Evolutionary conservation across 352 stramenopile species (phyloP).

Genomic region (Paralagenidium karlingii): DNA sequence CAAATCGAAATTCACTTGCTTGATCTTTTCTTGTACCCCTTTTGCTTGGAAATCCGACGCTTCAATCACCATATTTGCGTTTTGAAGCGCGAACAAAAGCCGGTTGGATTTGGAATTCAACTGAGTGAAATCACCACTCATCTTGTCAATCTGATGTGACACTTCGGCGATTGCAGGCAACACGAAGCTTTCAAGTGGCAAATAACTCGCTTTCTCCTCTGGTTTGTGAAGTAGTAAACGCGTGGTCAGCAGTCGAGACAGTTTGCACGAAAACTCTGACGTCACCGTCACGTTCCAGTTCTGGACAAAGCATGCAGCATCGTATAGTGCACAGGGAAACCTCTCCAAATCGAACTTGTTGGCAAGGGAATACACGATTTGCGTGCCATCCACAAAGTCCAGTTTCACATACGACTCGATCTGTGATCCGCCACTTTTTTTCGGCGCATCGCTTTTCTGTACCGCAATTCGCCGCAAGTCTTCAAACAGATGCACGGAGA

Average conservation of each 20-base stretch:
- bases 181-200: slow-evolving; percentile 57
- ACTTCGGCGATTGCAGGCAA: slow-evolving; percentile 30
- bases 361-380: slow-evolving; percentile 43
- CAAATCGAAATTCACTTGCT: slow-evolving; percentile 38
- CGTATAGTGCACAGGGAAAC: slow-evolving; percentile 55
- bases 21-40: slow-evolving; percentile 22
- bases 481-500: too few species aligned
- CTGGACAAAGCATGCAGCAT: slow-evolving; percentile 46
- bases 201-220: slow-evolving; percentile 29
- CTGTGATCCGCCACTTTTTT: too few species aligned
- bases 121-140: slow-evolving; percentile 23
- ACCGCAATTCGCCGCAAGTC: too few species aligned
- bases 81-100: slow-evolving; percentile 57
- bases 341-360: slow-evolving; percentile 34
- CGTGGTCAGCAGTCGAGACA: slow-evolving; percentile 48
- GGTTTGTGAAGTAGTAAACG: slow-evolving; percentile 32
- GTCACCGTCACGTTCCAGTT: slow-evolving; percentile 49
- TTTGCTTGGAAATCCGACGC: slow-evolving; percentile 41
- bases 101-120: slow-evolving; percentile 35
- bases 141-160: slow-evolving; percentile 47
- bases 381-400: slow-evolving; percentile 45
- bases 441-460: too few species aligned
- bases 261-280: slow-evolving; percentile 46
- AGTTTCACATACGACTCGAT: too few species aligned
- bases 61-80: slow-evolving; percentile 58